A percentile compares a stretch with the other conserved stretches of the same genome.
phyloP scores from a whole-genome alignment of 345 rosid genomes.

The Bruguiera parviflora region DNA sequence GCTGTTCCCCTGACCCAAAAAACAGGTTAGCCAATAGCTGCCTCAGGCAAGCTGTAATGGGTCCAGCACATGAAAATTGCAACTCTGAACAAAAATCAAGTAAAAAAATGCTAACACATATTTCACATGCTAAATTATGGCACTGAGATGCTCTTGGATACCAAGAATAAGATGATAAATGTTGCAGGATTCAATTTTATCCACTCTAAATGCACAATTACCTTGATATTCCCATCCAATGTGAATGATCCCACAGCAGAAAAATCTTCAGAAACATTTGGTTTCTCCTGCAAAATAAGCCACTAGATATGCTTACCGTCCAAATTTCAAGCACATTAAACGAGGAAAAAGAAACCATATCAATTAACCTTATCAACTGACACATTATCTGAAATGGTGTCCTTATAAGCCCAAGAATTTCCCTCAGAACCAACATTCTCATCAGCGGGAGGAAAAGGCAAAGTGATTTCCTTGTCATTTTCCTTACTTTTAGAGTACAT shows the following conservation, averaged over 20 bases:
- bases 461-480: constrained; percentile 18
- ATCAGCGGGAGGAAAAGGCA: constrained; percentile 20
- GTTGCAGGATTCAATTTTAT: not conserved
- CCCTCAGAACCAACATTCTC: constrained; percentile 25
- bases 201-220: constrained; percentile 12
- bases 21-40: not conserved
- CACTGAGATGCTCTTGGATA: not conserved
- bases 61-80: too few relatives aligned
- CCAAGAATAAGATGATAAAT: not conserved
- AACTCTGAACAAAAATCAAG: constrained; percentile 11
- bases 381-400: constrained; percentile 37
- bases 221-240: constrained; percentile 22
- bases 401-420: constrained; percentile 50
- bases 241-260: constrained; percentile 16
- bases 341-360: not conserved
- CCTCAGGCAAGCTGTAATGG: too few relatives aligned
- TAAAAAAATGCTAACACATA: too few relatives aligned
- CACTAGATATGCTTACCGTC: not conserved
- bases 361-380: constrained; percentile 37
- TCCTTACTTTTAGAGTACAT: constrained; percentile 23
- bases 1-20: constrained; percentile 38
- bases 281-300: constrained; percentile 24
- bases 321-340: constrained; percentile 7
- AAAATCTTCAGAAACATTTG: constrained; percentile 20
- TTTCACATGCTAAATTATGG: not conserved